A percentile compares a stretch with the other conserved stretches of the same genome.
phyloP scores from a whole-genome alignment of 306 rosid species.

The barrel medic (Medicago truncatula) region DNA sequence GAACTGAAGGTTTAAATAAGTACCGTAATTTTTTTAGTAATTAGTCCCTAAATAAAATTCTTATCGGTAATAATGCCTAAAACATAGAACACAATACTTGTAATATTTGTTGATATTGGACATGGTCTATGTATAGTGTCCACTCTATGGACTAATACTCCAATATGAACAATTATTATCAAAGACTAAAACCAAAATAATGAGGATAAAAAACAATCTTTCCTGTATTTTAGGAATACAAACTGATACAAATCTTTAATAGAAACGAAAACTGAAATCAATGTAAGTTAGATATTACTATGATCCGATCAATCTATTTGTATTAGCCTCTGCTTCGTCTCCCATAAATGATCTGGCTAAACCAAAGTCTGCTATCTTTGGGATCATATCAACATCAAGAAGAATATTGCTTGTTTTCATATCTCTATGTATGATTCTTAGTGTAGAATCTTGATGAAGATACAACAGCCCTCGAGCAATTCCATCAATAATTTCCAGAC shows the following conservation, averaged over 20 bases:
- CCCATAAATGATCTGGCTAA: constrained; percentile 28
- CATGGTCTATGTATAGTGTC: background rate
- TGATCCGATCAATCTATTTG: constrained; percentile 38
- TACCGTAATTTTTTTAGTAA: background rate
- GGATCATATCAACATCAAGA: constrained; percentile 26
- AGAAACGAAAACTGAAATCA: background rate
- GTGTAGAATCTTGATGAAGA: constrained; percentile 34
- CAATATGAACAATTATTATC: background rate
- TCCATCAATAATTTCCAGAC: constrained; percentile 22
- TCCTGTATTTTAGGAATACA: background rate
- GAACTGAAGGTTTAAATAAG: background rate
- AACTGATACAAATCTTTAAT: background rate
- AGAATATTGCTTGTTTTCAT: constrained; percentile 33
- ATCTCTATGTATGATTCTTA: constrained; percentile 36
- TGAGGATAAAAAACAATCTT: constrained; percentile 14
- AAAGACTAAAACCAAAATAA: background rate
- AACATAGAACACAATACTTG: background rate
- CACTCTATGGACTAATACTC: background rate
- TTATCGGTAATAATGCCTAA: background rate
- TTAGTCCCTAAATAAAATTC: background rate
- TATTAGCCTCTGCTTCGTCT: constrained; percentile 25
- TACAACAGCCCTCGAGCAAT: constrained; percentile 27
- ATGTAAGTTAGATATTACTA: background rate
- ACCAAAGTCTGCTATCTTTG: constrained; percentile 40
- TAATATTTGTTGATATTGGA: background rate